These are phyloP conservation scores for Sanghuangporus weigelae DNA, from an alignment of 1,284 basidiomycete species.

Conservation along the genomic window DNA sequence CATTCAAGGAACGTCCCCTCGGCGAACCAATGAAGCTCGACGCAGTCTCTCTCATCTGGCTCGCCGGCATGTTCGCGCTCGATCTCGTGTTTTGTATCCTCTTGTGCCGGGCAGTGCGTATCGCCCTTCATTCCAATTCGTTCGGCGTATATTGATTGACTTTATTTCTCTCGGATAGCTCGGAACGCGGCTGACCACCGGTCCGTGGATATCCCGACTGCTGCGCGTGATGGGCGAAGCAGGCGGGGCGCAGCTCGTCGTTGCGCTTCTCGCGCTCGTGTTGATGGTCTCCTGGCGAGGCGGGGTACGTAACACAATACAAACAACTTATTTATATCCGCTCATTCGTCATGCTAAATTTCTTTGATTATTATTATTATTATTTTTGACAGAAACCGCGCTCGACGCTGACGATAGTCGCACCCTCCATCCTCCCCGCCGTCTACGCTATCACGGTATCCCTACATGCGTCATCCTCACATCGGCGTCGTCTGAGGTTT, in stretches of 20 bases:
- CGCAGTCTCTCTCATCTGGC: conserved; percentile 5
- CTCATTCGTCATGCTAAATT: background rate
- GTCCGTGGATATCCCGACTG: conserved; percentile 1
- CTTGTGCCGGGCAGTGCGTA: background rate
- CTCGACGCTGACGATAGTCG: conserved; percentile 5
- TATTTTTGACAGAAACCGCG: background rate
- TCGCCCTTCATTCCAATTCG: background rate
- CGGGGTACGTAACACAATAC: conserved; percentile 1
- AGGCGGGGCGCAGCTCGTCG: conserved; percentile 5
- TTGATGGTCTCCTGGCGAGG: conserved; percentile 3
- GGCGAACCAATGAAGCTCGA: conserved; percentile 6
- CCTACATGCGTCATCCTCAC: conserved; percentile 2
- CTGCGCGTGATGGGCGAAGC: conserved; percentile 10
- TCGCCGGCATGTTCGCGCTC: conserved; percentile 7
- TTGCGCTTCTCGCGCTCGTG: conserved; percentile 11
- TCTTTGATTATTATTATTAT: background rate
- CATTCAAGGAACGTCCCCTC: conserved; percentile 2
- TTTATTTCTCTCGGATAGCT: background rate
- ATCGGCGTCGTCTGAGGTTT: background rate
- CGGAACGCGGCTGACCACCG: background rate
- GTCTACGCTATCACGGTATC: conserved; percentile 15
- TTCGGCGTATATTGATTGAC: background rate
- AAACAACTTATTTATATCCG: background rate
- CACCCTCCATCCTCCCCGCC: conserved; percentile 10
- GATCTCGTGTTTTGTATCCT: conserved; percentile 6